A percentile compares a stretch with the other conserved stretches of the same genome.
Evolutionary conservation across 2,329 filamentous ascomycete genomes (phyloP).

Genomic region (Corinectria fuckeliana): DNA sequence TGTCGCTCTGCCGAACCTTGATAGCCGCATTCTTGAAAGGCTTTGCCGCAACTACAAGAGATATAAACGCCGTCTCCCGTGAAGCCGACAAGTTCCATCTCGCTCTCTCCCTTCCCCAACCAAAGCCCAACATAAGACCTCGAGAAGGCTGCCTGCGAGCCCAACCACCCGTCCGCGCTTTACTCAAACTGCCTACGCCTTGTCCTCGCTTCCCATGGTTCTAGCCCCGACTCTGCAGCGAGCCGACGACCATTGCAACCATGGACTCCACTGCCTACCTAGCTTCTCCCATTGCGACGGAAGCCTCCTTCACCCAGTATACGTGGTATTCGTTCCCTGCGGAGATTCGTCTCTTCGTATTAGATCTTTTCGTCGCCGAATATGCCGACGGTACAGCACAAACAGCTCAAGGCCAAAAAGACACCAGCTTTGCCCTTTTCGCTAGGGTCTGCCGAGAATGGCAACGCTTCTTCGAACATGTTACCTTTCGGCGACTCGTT

Average conservation of each 20-base stretch:
- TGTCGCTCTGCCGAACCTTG: too few species aligned
- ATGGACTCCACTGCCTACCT: neutral
- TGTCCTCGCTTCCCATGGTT: too few species aligned
- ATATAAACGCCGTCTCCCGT: too few species aligned
- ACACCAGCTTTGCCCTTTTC: neutral
- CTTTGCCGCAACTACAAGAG: neutral
- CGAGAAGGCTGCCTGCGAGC: too few species aligned
- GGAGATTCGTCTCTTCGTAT: neutral
- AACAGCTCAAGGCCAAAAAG: neutral
- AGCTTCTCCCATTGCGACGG: neutral
- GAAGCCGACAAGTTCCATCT: too few species aligned
- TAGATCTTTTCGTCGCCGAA: neutral
- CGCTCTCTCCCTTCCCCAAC: too few species aligned
- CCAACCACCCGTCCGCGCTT: too few species aligned
- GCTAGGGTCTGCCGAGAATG: constrained; percentile 8
- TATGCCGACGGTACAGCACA: neutral
- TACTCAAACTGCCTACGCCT: too few species aligned
- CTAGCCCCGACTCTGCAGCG: too few species aligned
- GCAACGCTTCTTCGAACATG: constrained; percentile 9
- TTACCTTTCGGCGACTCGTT: constrained; percentile 13
- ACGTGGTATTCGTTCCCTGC: neutral
- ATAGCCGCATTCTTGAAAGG: too few species aligned
- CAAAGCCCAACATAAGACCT: too few species aligned
- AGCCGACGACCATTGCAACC: too few species aligned
- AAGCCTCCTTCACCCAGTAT: neutral